Evolutionary conservation across 345 rosid species (phyloP).

Genomic region (Iberis pinnata): DNA sequence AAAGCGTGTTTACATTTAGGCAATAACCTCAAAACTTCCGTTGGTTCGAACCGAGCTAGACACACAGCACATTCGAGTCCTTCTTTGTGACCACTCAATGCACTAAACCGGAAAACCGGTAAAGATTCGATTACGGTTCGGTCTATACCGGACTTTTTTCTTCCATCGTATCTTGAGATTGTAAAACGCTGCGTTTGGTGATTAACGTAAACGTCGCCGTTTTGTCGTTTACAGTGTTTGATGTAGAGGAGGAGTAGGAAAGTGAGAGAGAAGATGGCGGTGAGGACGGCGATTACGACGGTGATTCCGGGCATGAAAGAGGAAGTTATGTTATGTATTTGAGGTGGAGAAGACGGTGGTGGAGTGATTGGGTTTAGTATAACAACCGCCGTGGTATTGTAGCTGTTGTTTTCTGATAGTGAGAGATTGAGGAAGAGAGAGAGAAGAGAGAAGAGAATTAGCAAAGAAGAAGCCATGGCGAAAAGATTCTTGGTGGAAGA

Average conservation of each 20-base stretch:
- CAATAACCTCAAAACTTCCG: constrained; percentile 51
- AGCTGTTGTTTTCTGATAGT: constrained; percentile 14
- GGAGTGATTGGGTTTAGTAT: constrained; percentile 13
- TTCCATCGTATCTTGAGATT: constrained; percentile 6
- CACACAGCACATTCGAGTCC: constrained; percentile 91
- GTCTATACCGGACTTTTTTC: constrained; percentile 78
- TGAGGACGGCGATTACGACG: constrained; percentile 50
- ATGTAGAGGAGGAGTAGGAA: constrained; percentile 75
- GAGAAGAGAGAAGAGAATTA: constrained; percentile 9
- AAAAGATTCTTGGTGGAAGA: constrained; percentile 17
- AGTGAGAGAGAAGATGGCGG: constrained; percentile 60
- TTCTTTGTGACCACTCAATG: constrained; percentile 62
- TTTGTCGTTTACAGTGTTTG: constrained; percentile 55
- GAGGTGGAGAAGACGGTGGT: constrained; percentile 25
- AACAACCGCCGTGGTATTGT: constrained; percentile 15
- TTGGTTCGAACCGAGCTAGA: constrained; percentile 49
- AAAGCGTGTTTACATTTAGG: constrained; percentile 94
- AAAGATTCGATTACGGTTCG: constrained; percentile 60
- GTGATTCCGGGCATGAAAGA: constrained; percentile 60
- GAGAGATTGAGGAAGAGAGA: constrained; percentile 16
- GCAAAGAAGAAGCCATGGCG: constrained; percentile 23
- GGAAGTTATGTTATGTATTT: constrained; percentile 20
- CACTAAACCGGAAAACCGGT: constrained; percentile 74
- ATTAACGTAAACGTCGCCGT: constrained; percentile 19
- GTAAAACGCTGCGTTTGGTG: constrained; percentile 23